Percentiles rank a stretch among this genome's conserved stretches.
These are phyloP conservation scores for Solanum paucissectum DNA, from an alignment of 257 asterid species.

Conservation along the genomic window DNA sequence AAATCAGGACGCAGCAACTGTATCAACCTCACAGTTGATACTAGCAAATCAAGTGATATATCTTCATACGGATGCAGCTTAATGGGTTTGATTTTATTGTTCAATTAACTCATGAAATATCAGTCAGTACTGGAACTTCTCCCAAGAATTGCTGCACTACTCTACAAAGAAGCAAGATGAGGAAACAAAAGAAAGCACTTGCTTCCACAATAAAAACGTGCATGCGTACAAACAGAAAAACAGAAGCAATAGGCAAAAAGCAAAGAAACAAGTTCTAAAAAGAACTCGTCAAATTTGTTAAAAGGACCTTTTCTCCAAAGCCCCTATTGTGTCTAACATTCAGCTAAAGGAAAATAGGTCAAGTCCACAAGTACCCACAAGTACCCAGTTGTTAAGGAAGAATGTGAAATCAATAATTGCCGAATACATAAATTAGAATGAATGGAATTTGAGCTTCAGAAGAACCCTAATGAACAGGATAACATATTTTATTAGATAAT, in stretches of 20 bases:
- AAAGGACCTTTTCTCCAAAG: background rate
- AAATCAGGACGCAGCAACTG: background rate
- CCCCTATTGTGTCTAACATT: background rate
- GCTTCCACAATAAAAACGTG: background rate
- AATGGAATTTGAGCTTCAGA: background rate
- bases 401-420: background rate
- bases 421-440: background rate
- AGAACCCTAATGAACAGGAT: background rate
- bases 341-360: background rate
- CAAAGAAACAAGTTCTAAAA: background rate
- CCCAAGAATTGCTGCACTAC: background rate
- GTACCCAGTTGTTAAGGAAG: background rate
- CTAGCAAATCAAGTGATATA: background rate
- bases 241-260: background rate
- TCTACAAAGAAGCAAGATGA: background rate
- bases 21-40: background rate
- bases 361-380: background rate
- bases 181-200: background rate
- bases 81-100: background rate
- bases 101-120: background rate
- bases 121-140: background rate
- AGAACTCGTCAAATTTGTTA: background rate
- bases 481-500: background rate
- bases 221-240: background rate
- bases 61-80: background rate